Evolutionary conservation across 441 rosid species (phyloP).

Genomic region (Adansonia rubrostipa): DNA sequence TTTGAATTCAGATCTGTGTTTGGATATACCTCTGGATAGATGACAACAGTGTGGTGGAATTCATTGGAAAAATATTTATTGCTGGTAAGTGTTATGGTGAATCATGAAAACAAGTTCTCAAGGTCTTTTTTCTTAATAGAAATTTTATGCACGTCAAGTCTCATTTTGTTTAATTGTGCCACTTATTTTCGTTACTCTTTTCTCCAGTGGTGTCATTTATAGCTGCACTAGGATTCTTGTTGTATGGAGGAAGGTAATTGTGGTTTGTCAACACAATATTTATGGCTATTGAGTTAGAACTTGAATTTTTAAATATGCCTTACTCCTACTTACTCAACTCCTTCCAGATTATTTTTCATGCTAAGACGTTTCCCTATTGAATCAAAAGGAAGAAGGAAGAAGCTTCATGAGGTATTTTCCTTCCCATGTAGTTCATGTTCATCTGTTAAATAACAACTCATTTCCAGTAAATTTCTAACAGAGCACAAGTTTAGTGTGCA

Average conservation of each 20-base stretch:
- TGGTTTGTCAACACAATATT: slow-evolving; percentile 8
- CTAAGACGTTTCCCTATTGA: slow-evolving; percentile 87
- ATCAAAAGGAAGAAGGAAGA: slow-evolving; percentile 94
- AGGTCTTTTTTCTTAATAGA: not conserved
- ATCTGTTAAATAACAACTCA: not conserved
- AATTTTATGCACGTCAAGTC: not conserved
- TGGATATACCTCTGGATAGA: slow-evolving; percentile 59
- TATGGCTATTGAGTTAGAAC: slow-evolving; percentile 18
- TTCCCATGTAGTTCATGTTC: not conserved
- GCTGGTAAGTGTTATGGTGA: slow-evolving; percentile 50
- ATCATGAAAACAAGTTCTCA: slow-evolving; percentile 17
- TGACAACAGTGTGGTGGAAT: slow-evolving; percentile 57
- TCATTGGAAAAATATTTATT: slow-evolving; percentile 62
- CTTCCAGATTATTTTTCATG: slow-evolving; percentile 80
- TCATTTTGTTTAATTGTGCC: slow-evolving; percentile 8
- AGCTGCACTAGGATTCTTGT: slow-evolving; percentile 68
- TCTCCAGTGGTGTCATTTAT: slow-evolving; percentile 61
- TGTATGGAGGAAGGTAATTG: slow-evolving; percentile 66
- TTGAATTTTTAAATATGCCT: slow-evolving; percentile 22
- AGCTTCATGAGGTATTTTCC: slow-evolving; percentile 79
- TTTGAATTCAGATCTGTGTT: slow-evolving; percentile 55
- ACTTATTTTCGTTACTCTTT: slow-evolving; percentile 19
- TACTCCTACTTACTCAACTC: slow-evolving; percentile 8
- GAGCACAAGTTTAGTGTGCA: not conserved
- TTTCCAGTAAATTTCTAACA: not conserved